Base-by-base conservation (phyloP, 495 filamentous ascomycete species). In the Tuber aestivum region DNA sequence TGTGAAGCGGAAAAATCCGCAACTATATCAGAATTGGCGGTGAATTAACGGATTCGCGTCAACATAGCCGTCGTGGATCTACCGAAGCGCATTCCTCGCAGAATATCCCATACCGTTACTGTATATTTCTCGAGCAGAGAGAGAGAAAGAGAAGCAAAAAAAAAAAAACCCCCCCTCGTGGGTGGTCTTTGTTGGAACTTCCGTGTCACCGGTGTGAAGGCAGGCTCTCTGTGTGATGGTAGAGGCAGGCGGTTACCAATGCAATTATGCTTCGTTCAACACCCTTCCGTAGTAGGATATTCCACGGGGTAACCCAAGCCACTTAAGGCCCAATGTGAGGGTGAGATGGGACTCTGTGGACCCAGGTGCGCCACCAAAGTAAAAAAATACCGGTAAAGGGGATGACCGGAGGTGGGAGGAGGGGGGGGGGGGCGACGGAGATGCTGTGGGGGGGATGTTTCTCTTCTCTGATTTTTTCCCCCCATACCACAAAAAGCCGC, bases 1-100 rank as follows among this genome's bases (percentile, higher is more conserved):
- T 65, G 56, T 65, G 56, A 65, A 27, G 27, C 56, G 77, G 78
- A 72, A 74, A 72, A 73, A 71, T 74, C 76, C 65, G 77, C 65
- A 79, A 71, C 72, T 79, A 79, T 79, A 79, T 79, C 74, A 72
- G 48, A 79, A 79, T 79, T 79, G 75, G 72, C 72, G 65, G 77
- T 73, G 75, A 41, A 71, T 79, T 71, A 79, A 77, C 73, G 75
- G 73, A 79, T 79, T 79, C 70, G 61, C 76, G 75, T 79, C 77
- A 79, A 45, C 77, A 79, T 71, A 76, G 42, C 12, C 56, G 56
- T 65, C 56, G 27, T 44, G 45, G 78, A 79, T 79, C 78, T 79
- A 79, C 78, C 77, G 77, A 72, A 79, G 78, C 69, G 70, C 72
- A 72, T 75, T 75, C 56, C 56, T 73, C 70, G 38, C 72, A 71